These are phyloP conservation scores for Punica granatum DNA, from an alignment of 345 rosid genomes.

Conservation along the genomic window DNA sequence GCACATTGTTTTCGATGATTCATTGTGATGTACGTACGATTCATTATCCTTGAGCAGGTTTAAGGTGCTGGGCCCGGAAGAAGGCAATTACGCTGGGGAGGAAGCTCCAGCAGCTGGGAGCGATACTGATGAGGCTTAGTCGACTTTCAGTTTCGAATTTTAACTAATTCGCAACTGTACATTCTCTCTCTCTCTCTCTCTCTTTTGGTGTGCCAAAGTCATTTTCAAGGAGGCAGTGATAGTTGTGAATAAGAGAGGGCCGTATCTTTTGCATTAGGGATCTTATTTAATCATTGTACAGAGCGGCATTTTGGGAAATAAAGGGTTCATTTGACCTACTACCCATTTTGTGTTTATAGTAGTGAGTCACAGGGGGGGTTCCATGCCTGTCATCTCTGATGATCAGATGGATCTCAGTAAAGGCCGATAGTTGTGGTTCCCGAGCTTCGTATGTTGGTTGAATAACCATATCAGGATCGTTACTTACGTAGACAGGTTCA, in stretches of 20 bases:
- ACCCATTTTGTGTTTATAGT: background rate
- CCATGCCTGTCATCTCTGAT: background rate
- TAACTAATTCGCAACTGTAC: background rate
- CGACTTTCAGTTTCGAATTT: background rate
- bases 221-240: background rate
- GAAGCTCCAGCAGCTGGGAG: constrained; percentile 73
- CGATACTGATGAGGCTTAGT: constrained; percentile 59
- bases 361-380: background rate
- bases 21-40: background rate
- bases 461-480: background rate
- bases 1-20: constrained; percentile 10
- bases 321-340: background rate
- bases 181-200: too few relatives aligned
- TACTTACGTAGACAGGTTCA: background rate
- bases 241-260: too few relatives aligned
- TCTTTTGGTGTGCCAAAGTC: background rate
- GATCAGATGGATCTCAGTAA: too few relatives aligned
- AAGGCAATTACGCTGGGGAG: constrained; percentile 53
- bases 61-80: constrained; percentile 85
- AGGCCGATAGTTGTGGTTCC: too few relatives aligned
- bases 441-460: background rate
- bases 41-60: constrained; percentile 36
- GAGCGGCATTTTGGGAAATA: background rate
- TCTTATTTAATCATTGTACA: background rate
- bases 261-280: background rate